These are phyloP conservation scores for Cornus florida DNA, from an alignment of 148 eudicot genomes.

Conservation along the genomic window DNA sequence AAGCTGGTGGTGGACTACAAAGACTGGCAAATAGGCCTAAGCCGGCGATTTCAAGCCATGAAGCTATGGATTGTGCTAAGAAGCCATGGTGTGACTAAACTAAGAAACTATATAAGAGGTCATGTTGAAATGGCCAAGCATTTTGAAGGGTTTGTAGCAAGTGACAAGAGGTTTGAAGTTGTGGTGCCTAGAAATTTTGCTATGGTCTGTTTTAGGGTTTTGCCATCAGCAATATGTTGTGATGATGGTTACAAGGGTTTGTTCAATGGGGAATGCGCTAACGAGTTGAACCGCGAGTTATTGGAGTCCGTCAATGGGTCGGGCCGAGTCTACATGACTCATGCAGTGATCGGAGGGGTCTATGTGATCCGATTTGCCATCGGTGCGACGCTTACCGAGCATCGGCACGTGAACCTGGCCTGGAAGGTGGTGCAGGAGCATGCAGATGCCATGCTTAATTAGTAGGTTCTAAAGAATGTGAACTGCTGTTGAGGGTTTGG, in stretches of 20 bases:
- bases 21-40: constrained; percentile 58
- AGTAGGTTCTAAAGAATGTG: too few species aligned
- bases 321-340: constrained; percentile 50
- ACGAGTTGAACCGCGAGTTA: constrained; percentile 37
- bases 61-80: constrained; percentile 59
- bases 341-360: too few species aligned
- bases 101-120: constrained; percentile 37
- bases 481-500: too few species aligned
- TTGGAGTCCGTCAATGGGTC: constrained; percentile 38
- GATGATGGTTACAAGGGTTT: constrained; percentile 4
- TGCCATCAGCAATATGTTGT: constrained; percentile 14
- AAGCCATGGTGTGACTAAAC: constrained; percentile 45
- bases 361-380: too few species aligned
- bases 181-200: constrained; percentile 42
- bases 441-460: neutral
- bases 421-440: constrained; percentile 55
- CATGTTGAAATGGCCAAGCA: constrained; percentile 58
- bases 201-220: constrained; percentile 45
- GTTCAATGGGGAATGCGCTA: constrained; percentile 14
- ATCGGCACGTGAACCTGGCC: constrained; percentile 41
- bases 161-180: constrained; percentile 39
- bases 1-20: constrained; percentile 63
- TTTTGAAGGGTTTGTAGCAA: constrained; percentile 28
- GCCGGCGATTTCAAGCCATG: constrained; percentile 52
- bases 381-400: constrained; percentile 47